A percentile compares a stretch with the other conserved stretches of the same genome.
These are phyloP conservation scores for Penicillium sp. DNA, from an alignment of 2,329 filamentous ascomycete genomes.

Conservation along the genomic window DNA sequence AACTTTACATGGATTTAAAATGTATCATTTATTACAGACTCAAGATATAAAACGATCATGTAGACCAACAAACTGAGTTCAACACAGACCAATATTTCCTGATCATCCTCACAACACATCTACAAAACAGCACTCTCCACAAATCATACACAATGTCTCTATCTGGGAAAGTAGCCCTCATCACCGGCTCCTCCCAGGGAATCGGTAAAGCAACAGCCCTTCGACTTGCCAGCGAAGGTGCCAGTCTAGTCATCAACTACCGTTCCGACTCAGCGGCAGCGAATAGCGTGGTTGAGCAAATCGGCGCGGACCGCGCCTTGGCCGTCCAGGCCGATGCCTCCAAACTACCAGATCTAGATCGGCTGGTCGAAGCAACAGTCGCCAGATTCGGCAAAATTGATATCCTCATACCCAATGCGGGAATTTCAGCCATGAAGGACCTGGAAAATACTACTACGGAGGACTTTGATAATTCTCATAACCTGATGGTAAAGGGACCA, in stretches of 20 bases:
- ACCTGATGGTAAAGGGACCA: slow-evolving; percentile 59
- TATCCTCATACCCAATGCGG: slow-evolving; percentile 60
- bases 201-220: slow-evolving; percentile 43
- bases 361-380: slow-evolving; percentile 52
- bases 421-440: slow-evolving; percentile 51
- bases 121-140: not conserved
- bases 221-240: slow-evolving; percentile 41
- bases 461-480: slow-evolving; percentile 52
- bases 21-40: not conserved
- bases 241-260: slow-evolving; percentile 56
- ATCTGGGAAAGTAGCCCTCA: slow-evolving; percentile 35
- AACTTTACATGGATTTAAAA: not conserved
- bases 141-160: slow-evolving; percentile 21
- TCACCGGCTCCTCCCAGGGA: slow-evolving; percentile 44
- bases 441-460: slow-evolving; percentile 52
- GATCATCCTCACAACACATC: not conserved
- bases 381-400: slow-evolving; percentile 58
- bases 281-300: slow-evolving; percentile 51
- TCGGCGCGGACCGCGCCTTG: slow-evolving; percentile 49
- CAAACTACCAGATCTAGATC: slow-evolving; percentile 48
- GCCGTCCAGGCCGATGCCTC: slow-evolving; percentile 59
- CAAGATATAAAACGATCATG: not conserved
- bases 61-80: not conserved
- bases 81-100: not conserved
- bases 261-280: slow-evolving; percentile 57